Base-by-base conservation (phyloP, 352 stramenopile genomes). In the Globisporangium cederbergense region DNA sequence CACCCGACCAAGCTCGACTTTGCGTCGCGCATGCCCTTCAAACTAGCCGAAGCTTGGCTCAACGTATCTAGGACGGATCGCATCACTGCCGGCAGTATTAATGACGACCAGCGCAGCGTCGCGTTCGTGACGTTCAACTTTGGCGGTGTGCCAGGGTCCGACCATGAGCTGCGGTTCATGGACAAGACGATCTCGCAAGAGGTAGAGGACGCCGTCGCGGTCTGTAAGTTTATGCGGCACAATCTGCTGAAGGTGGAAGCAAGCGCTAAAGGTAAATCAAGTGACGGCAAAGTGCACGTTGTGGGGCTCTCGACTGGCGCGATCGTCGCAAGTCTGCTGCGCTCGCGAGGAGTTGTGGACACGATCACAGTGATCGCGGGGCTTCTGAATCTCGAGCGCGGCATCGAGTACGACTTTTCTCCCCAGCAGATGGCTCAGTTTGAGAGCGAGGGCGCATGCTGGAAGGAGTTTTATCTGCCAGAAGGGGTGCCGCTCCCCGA, bases 51-150 rank as follows among this genome's bases (percentile, higher is more conserved):
- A 16, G 73, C 73, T 46, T 91, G 73, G 75, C 47, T 91, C 20
- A 68, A 61, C 45, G 66, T 54, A 14, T 10, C 16, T 22, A 11
- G 14, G 0, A 20, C 14, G n/a, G 43, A 10, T 22, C n/a, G 43
- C 20, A 49, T 8, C 10, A 28, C n/a, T 28, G 25, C 25, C 25
- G 25, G n/a, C 7, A 66, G 18, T 16, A 65, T 60, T 14, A 46
- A 6, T 18, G 42, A 61, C 2, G 55, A 58, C 11, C 16, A 38
- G 16, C 22, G 30, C 13, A 38, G 25, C 5, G 43, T 72, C 0
- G 75, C 68, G 1, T 84, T 91, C 46, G 25, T 90, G 28, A 73
- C 73, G 0, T 90, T 91, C 67, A 91, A 93, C 60, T 93, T 91
- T 52, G 76, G 75, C 34, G 84, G 81, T 0, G 63, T 91, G 5